A percentile compares a stretch with the other conserved stretches of the same genome.
Conservation (phyloP, 306 rosid species). For the Ziziphus jujuba region DNA sequence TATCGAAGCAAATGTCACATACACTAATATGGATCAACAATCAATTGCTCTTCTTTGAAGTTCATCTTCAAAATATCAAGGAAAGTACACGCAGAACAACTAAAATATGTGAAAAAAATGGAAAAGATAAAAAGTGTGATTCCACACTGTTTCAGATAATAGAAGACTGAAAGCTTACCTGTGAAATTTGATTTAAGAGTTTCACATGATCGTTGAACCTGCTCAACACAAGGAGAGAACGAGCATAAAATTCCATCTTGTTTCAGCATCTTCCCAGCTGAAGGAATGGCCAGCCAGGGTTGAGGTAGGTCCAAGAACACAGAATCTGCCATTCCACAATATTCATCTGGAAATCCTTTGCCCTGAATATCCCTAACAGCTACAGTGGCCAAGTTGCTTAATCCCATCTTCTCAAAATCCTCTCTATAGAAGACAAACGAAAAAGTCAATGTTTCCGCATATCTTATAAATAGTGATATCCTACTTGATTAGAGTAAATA, state of each 20-base stretch:
- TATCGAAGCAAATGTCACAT: constrained; percentile 11
- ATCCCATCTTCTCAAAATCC: constrained; percentile 85
- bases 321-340: constrained; percentile 56
- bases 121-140: background rate
- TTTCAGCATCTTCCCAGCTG: constrained; percentile 68
- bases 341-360: constrained; percentile 78
- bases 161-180: constrained; percentile 35
- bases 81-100: background rate
- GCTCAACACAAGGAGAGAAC: constrained; percentile 83
- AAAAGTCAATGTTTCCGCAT: constrained; percentile 7
- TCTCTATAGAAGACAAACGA: constrained; percentile 38
- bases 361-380: constrained; percentile 85
- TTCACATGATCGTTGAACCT: constrained; percentile 72
- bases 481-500: background rate
- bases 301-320: constrained; percentile 90
- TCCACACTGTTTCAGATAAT: background rate
- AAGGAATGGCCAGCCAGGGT: constrained; percentile 88
- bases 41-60: background rate
- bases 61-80: background rate
- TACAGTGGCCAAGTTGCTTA: constrained; percentile 66
- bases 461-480: background rate
- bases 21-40: background rate
- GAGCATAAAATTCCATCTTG: constrained; percentile 74
- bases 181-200: constrained; percentile 60
- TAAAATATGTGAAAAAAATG: background rate